Conservation (phyloP, 306 rosid genomes). For the Parietaria judaica region DNA sequence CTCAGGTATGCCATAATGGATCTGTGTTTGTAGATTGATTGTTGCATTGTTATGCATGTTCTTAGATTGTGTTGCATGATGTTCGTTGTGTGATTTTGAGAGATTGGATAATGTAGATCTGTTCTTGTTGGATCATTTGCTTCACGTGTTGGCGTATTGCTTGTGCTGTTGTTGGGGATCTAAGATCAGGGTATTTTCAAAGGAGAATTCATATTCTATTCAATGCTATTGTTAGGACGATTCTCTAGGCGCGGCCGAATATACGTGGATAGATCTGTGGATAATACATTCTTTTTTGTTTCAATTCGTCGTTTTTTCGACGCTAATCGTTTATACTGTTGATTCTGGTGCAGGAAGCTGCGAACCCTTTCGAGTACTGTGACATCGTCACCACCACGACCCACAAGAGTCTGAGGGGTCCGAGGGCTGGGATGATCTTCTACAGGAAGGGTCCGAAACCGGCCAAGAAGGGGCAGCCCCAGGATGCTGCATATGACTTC, state of each 20-base stretch:
- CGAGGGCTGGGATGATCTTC: constrained; percentile 96
- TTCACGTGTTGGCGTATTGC: too few relatives aligned
- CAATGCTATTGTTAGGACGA: too few relatives aligned
- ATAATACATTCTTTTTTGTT: too few relatives aligned
- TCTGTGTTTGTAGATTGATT: not conserved
- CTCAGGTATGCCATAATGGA: constrained; percentile 45
- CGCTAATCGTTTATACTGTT: not conserved
- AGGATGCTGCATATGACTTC: constrained; percentile 72
- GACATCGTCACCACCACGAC: constrained; percentile 91
- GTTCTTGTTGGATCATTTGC: too few relatives aligned
- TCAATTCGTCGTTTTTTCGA: too few relatives aligned
- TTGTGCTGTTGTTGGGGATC: too few relatives aligned
- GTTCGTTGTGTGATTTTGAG: not conserved
- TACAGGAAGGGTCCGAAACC: constrained; percentile 89
- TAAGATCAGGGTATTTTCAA: too few relatives aligned
- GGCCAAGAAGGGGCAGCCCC: constrained; percentile 89
- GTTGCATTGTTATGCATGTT: not conserved
- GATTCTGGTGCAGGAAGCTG: constrained; percentile 54
- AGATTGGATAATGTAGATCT: not conserved
- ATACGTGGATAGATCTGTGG: not conserved
- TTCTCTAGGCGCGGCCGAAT: too few relatives aligned
- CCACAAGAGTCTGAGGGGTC: constrained; percentile 94
- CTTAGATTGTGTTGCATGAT: not conserved
- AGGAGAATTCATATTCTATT: too few relatives aligned
- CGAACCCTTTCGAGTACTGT: constrained; percentile 73